Evolutionary conservation across 2,329 filamentous ascomycete species (phyloP).

Genomic region (Diaporthe amygdali): DNA sequence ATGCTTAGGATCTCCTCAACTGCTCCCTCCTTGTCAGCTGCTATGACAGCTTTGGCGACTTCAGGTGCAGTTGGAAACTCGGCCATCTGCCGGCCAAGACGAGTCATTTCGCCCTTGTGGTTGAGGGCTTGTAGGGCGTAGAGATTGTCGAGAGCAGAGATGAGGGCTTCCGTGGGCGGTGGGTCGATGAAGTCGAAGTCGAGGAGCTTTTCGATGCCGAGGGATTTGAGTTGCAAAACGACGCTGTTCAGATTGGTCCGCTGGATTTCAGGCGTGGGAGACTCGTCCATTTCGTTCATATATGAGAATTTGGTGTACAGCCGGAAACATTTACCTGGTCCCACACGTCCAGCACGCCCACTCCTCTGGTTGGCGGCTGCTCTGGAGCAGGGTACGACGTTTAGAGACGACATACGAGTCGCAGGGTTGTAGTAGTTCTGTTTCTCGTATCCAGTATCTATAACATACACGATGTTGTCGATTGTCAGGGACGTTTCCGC

Average conservation of each 20-base stretch:
- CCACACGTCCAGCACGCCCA: conserved; percentile 90
- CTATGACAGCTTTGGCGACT: conserved; percentile 87
- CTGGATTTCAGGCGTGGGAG: conserved; percentile 91
- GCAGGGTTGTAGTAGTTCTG: conserved; percentile 92
- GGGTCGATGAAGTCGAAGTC: conserved; percentile 97
- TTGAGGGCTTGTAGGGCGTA: conserved; percentile 92
- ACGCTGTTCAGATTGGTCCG: conserved; percentile 85
- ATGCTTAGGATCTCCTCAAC: conserved; percentile 92
- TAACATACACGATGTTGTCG: conserved; percentile 94
- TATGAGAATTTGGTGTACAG: conserved; percentile 94
- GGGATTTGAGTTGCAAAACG: conserved; percentile 83
- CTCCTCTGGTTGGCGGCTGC: conserved; percentile 93
- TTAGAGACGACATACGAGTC: conserved; percentile 89
- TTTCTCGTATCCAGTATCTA: conserved; percentile 94
- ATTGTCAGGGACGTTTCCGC: conserved; percentile 96
- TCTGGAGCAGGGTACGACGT: conserved; percentile 88
- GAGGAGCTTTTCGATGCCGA: conserved; percentile 90
- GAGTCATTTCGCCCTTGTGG: conserved; percentile 86
- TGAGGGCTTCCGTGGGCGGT: conserved; percentile 86
- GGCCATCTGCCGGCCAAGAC: conserved; percentile 90
- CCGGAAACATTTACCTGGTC: conserved; percentile 90
- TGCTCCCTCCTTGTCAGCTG: conserved; percentile 88
- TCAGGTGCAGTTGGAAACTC: conserved; percentile 94
- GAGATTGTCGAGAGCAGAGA: conserved; percentile 85
- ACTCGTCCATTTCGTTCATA: conserved; percentile 93